Conservation (phyloP, 2,329 filamentous ascomycete species). For the Juglanconis sp. region DNA sequence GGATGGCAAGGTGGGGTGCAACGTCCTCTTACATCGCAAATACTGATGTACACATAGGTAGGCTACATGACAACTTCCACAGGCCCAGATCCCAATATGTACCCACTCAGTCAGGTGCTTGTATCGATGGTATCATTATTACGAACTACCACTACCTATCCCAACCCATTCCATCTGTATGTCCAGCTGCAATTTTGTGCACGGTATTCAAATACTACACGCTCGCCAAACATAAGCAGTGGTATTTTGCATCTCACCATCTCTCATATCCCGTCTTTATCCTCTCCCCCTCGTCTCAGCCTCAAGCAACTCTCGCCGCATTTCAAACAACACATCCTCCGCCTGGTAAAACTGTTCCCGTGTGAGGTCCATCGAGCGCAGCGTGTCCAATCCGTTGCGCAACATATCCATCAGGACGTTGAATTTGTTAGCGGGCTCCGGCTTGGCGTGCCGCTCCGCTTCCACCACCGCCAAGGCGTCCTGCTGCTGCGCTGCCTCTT, state of each 20-base stretch:
- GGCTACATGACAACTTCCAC: too few relatives aligned
- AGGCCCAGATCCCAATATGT: too few relatives aligned
- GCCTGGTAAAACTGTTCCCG: constrained; percentile 65
- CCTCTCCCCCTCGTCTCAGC: constrained; percentile 59
- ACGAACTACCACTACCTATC: background rate
- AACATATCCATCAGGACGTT: constrained; percentile 53
- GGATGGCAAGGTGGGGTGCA: too few relatives aligned
- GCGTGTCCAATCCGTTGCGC: constrained; percentile 53
- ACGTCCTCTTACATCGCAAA: too few relatives aligned
- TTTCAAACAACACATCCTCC: constrained; percentile 76
- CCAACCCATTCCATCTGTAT: background rate
- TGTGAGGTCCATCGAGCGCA: constrained; percentile 58
- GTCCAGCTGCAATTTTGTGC: background rate
- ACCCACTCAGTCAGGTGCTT: too few relatives aligned
- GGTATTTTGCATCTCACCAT: background rate
- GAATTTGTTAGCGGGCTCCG: constrained; percentile 28
- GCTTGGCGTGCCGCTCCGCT: background rate
- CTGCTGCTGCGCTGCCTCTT: constrained; percentile 3
- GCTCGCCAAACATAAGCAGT: constrained; percentile 5
- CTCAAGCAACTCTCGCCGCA: constrained; percentile 70
- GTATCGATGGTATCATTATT: background rate
- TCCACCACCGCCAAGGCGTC: background rate
- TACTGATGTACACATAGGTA: too few relatives aligned
- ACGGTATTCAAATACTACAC: background rate
- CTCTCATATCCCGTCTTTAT: constrained; percentile 1